Conservation (phyloP, 768 basidiomycete species). For the Tricholoma matsutake region DNA sequence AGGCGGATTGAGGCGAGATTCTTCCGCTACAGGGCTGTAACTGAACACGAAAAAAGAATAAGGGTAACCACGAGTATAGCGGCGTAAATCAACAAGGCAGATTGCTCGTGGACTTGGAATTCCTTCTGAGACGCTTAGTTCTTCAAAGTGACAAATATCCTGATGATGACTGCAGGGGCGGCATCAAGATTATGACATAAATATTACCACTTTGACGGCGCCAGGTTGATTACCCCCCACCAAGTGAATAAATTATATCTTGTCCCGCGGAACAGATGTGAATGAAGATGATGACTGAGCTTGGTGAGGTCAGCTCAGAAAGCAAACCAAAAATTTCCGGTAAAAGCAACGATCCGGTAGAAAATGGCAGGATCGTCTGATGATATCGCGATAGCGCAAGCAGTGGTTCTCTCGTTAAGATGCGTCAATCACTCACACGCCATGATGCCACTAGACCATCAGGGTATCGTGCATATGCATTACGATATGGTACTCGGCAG, state of each 20-base stretch:
- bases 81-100: background rate
- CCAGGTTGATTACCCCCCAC: background rate
- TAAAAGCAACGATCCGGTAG: background rate
- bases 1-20: conserved; percentile 1
- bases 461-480: conserved; percentile 5
- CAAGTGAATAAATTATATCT: background rate
- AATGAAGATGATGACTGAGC: background rate
- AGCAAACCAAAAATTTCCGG: background rate
- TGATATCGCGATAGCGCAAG: background rate
- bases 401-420: background rate
- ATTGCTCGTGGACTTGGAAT: background rate
- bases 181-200: background rate
- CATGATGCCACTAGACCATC: conserved; percentile 7
- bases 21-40: background rate
- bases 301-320: background rate
- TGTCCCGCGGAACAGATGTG: background rate
- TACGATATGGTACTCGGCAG: conserved; percentile 10
- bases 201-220: background rate
- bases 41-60: background rate
- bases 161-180: no score
- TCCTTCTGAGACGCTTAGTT: background rate
- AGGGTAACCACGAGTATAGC: background rate
- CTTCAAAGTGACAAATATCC: background rate
- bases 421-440: conserved; percentile 11
- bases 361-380: background rate